These are phyloP conservation scores for Fusarium protoensiforme DNA, from an alignment of 2,329 filamentous ascomycete species.

Conservation along the genomic window DNA sequence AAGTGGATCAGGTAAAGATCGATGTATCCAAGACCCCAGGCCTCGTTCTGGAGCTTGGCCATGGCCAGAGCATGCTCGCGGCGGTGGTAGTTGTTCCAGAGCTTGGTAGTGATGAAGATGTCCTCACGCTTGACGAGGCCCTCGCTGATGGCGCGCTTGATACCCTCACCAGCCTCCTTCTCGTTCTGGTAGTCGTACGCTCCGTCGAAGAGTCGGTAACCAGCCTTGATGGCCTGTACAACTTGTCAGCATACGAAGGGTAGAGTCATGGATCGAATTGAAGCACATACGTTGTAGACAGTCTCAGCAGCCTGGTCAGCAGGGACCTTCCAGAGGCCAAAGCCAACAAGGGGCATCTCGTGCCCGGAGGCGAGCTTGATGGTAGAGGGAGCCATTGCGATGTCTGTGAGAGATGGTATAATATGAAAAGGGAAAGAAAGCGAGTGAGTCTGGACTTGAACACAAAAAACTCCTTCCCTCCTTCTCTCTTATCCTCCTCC, in stretches of 20 bases:
- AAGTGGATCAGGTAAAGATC: slow-evolving; percentile 86
- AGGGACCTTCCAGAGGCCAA: slow-evolving; percentile 78
- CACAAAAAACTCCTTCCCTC: neutral
- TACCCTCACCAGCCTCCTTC: slow-evolving; percentile 71
- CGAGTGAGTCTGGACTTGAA: slow-evolving; percentile 1
- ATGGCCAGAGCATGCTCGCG: slow-evolving; percentile 78
- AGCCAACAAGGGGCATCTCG: slow-evolving; percentile 59
- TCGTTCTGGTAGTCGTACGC: slow-evolving; percentile 73
- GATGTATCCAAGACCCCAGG: slow-evolving; percentile 87
- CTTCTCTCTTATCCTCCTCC: slow-evolving; percentile 14
- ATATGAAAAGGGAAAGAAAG: neutral
- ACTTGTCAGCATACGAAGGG: neutral
- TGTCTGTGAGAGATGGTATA: neutral
- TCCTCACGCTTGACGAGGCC: slow-evolving; percentile 77
- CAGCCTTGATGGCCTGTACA: slow-evolving; percentile 59
- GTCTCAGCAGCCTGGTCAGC: slow-evolving; percentile 56
- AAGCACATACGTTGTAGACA: slow-evolving; percentile 66
- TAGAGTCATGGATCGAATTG: neutral
- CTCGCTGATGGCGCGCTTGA: slow-evolving; percentile 65
- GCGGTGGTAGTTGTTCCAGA: slow-evolving; percentile 92
- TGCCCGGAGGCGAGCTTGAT: slow-evolving; percentile 40
- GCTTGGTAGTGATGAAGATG: slow-evolving; percentile 89
- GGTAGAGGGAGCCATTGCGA: slow-evolving; percentile 33
- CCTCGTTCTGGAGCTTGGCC: slow-evolving; percentile 76
- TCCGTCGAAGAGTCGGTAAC: slow-evolving; percentile 64